Conservation (phyloP, 495 filamentous ascomycete genomes). For the Cladorrhinum samala region DNA sequence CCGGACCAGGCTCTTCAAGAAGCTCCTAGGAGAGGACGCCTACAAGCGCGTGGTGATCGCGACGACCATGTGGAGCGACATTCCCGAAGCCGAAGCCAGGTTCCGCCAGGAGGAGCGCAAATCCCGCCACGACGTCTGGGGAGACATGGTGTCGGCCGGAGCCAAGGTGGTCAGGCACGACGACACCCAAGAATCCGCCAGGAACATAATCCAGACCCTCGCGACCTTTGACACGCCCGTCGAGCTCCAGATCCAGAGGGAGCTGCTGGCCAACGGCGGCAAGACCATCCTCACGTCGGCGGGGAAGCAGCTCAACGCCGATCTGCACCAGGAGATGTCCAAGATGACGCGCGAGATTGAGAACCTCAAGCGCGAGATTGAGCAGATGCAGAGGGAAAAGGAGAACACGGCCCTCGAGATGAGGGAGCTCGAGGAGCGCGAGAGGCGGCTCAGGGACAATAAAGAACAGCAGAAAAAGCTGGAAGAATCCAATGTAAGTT, state of each 20-base stretch:
- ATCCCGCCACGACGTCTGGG: slow-evolving; percentile 27
- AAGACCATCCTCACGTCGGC: not conserved
- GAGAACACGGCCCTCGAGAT: not conserved
- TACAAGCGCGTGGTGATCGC: slow-evolving; percentile 35
- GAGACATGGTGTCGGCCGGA: slow-evolving; percentile 23
- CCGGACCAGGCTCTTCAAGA: slow-evolving; percentile 37
- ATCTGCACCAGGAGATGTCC: not conserved
- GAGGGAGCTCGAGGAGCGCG: not conserved
- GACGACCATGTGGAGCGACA: slow-evolving; percentile 39
- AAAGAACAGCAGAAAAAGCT: not conserved
- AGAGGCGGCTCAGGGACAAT: slow-evolving; percentile 3
- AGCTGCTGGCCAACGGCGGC: not conserved
- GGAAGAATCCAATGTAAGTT: slow-evolving; percentile 1
- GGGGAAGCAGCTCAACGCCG: not conserved
- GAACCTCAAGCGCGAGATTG: not conserved
- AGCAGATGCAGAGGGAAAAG: not conserved
- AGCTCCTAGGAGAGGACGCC: slow-evolving; percentile 34
- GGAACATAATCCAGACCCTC: slow-evolving; percentile 5
- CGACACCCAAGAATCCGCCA: slow-evolving; percentile 18
- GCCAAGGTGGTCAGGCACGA: slow-evolving; percentile 14
- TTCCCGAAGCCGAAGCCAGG: slow-evolving; percentile 2
- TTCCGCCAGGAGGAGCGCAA: slow-evolving; percentile 24
- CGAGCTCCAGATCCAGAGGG: slow-evolving; percentile 3
- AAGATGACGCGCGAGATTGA: not conserved
- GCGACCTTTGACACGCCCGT: not conserved